Evolutionary conservation across 345 rosid genomes (phyloP).

Genomic region (Populus euphratica): DNA sequence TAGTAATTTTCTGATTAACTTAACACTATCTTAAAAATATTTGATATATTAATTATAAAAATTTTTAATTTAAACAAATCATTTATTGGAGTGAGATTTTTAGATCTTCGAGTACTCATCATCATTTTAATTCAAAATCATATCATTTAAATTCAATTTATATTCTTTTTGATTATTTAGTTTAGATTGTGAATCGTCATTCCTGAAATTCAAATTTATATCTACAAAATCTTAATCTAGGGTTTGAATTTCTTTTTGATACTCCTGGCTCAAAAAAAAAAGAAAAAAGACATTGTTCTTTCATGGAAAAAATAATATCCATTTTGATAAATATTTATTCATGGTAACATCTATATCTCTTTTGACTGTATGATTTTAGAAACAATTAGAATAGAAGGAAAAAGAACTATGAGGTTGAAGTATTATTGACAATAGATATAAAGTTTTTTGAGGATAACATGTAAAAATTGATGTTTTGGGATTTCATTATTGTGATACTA

Average conservation of each 20-base stretch:
- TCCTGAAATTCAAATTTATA: no score
- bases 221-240: background rate
- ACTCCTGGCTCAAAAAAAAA: background rate
- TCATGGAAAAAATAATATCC: background rate
- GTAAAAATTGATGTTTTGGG: no score
- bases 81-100: no score
- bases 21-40: background rate
- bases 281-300: background rate
- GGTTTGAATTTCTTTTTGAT: background rate
- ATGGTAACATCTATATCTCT: background rate
- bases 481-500: no score
- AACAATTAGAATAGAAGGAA: no score
- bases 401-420: background rate
- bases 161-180: no score
- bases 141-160: no score
- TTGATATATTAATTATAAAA: rapidly evolving
- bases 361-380: background rate
- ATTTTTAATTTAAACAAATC: rapidly evolving
- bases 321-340: background rate
- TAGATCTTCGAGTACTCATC: no score
- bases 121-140: no score
- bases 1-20: rapidly evolving
- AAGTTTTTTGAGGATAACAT: background rate
- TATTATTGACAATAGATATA: no score
- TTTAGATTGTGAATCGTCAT: no score